Base-by-base conservation (phyloP, 2,329 filamentous ascomycete species). In the Lizonia empirigonia region DNA sequence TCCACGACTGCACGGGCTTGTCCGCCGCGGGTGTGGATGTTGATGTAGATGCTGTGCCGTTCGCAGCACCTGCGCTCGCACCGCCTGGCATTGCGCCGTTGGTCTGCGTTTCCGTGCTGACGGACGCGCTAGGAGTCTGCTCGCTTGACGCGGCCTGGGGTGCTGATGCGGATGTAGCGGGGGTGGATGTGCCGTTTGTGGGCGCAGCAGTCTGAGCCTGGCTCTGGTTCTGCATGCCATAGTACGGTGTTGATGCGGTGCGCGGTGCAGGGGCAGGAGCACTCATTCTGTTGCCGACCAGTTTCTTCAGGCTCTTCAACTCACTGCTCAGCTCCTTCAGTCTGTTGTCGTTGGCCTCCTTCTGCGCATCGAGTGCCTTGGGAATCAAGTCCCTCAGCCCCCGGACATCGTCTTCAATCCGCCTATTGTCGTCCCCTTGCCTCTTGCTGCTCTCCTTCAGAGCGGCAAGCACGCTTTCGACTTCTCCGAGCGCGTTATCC, bases 271-370 rank as follows among this genome's bases (percentile, higher is more conserved):
- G 55, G 7, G 62, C 67, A 3, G 49, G 49, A 9, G 70, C 57
- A 22, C 71, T 68, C 66, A 87, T 79, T 34, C 85, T 77, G 71
- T 86, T 88, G 26, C 80, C 80, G 41, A 99, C 85, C 44, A 99
- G 80, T 2, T 90, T 89, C 82, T 97, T 97, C 65, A 99, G 78
- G 71, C 92, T 97, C 78, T 89, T 91, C 64, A 99, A 80, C 75
- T 99, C 94, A 6, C 81, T 83, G 60, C 90, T 89, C 60, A 99
- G 84, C 64, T 97, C 94, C 73, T 86, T 88, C 51, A 99, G 78
- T 39, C 91, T 83, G 59, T 80, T 83, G 69, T 97, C 92, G 20
- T 89, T 90, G 45, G 85, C 81, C 55, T 93, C 89, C 75, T 93
- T 93, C 69, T 97, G 91, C 44, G 88, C 88, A 58, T 94, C 86